These are phyloP conservation scores for Lachnellula hyalina DNA, from an alignment of 2,329 filamentous ascomycete species.

Conservation along the genomic window DNA sequence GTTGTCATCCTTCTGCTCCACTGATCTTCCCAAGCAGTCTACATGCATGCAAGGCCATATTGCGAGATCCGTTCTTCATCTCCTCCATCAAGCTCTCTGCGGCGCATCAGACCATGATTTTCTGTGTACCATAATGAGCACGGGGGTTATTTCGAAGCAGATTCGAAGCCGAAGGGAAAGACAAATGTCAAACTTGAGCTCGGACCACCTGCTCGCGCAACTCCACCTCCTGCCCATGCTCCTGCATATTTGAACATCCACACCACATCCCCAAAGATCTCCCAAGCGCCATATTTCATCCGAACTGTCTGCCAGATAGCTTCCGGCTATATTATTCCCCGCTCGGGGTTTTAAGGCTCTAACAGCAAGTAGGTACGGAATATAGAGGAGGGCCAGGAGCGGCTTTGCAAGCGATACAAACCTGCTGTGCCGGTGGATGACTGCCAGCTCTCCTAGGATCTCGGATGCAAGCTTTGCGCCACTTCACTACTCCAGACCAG, in stretches of 20 bases:
- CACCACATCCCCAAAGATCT: constrained; percentile 4
- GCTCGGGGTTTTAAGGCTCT: neutral
- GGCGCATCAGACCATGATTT: neutral
- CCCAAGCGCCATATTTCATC: constrained; percentile 6
- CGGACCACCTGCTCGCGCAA: constrained; percentile 12
- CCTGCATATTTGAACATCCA: too few species aligned
- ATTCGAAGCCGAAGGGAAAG: constrained; percentile 5
- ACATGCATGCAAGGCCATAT: too few species aligned
- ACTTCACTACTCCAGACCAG: neutral
- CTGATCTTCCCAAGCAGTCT: neutral
- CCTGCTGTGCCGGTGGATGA: neutral
- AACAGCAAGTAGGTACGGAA: neutral
- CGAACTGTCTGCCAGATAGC: constrained; percentile 9
- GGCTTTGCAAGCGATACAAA: neutral
- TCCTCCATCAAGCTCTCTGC: neutral
- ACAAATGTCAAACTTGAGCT: constrained; percentile 2
- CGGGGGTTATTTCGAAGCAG: constrained; percentile 7
- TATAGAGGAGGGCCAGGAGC: neutral
- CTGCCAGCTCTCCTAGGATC: neutral
- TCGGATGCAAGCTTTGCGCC: neutral
- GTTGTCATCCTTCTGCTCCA: neutral
- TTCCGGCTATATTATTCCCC: constrained; percentile 2
- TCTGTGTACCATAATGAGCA: neutral
- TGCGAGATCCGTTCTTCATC: neutral
- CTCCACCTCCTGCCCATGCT: neutral